A percentile compares a stretch with the other conserved stretches of the same genome.
phyloP scores from a whole-genome alignment of 1,139 yeast genomes.

The Geotrichum cucujoidarum region DNA sequence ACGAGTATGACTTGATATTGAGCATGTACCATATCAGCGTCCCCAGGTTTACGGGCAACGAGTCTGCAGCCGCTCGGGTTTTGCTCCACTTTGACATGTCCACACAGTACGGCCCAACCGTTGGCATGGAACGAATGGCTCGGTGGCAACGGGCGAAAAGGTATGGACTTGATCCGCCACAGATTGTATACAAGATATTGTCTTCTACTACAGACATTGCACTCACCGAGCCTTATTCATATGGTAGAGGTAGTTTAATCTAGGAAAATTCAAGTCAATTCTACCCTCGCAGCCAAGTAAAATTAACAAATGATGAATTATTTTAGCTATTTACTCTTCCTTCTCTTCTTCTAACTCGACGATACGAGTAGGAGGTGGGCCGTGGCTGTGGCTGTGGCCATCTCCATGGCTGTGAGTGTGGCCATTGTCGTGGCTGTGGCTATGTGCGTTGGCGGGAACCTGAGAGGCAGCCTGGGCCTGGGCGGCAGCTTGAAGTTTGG shows the following conservation, averaged over 20 bases:
- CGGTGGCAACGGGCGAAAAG: slow-evolving; percentile 91
- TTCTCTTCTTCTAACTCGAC: slow-evolving; percentile 9
- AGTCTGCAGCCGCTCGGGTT: slow-evolving; percentile 31
- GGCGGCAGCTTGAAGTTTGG: slow-evolving; percentile 4
- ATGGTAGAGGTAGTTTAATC: neutral
- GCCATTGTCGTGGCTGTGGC: slow-evolving; percentile 9
- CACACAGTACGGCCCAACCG: slow-evolving; percentile 38
- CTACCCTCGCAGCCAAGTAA: too few relatives aligned
- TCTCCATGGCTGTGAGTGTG: slow-evolving; percentile 9
- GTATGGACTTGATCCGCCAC: slow-evolving; percentile 51
- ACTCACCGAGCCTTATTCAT: neutral
- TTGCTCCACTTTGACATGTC: slow-evolving; percentile 37
- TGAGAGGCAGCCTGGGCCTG: neutral
- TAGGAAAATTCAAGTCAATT: too few relatives aligned
- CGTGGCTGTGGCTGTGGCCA: slow-evolving; percentile 16
- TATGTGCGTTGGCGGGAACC: slow-evolving; percentile 6
- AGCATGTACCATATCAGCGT: neutral
- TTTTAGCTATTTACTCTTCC: slow-evolving; percentile 1
- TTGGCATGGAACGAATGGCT: slow-evolving; percentile 37
- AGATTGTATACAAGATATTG: slow-evolving; percentile 31
- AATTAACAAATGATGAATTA: too few relatives aligned
- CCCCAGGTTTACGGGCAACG: neutral
- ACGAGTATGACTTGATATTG: neutral
- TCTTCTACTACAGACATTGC: neutral
- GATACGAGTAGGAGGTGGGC: slow-evolving; percentile 3